A percentile compares a stretch with the other conserved stretches of the same genome.
Conservation (phyloP, 495 filamentous ascomycete species). For the Cudoniella acicularis region DNA sequence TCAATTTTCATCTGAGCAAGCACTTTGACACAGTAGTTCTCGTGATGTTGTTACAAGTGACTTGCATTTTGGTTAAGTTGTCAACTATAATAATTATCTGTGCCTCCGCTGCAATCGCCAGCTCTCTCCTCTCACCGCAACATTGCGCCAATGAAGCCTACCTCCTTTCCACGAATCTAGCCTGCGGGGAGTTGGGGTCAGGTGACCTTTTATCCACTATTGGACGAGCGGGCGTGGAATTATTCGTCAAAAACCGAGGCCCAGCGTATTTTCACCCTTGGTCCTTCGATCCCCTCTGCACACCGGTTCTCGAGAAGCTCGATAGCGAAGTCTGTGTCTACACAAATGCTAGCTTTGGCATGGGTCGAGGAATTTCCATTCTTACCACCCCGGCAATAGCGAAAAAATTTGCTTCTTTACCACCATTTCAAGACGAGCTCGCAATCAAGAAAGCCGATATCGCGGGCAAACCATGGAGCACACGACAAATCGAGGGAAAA, state of each 20-base stretch:
- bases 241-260: background rate
- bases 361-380: background rate
- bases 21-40: no score
- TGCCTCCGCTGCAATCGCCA: no score
- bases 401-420: background rate
- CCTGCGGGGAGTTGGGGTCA: background rate
- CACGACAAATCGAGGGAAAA: background rate
- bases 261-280: background rate
- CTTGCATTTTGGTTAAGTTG: no score
- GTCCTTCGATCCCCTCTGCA: background rate
- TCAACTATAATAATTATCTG: no score
- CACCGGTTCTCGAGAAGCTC: background rate
- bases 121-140: no score
- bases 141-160: no score
- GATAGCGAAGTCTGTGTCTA: slow-evolving; percentile 1
- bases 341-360: background rate
- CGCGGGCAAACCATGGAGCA: no score
- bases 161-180: no score
- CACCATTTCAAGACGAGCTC: background rate
- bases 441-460: background rate
- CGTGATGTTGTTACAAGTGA: no score
- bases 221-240: background rate
- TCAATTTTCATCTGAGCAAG: no score
- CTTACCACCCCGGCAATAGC: slow-evolving; percentile 1
- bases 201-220: background rate